Base-by-base conservation (phyloP, 768 basidiomycete species). In the Cytidiella melzeri region DNA sequence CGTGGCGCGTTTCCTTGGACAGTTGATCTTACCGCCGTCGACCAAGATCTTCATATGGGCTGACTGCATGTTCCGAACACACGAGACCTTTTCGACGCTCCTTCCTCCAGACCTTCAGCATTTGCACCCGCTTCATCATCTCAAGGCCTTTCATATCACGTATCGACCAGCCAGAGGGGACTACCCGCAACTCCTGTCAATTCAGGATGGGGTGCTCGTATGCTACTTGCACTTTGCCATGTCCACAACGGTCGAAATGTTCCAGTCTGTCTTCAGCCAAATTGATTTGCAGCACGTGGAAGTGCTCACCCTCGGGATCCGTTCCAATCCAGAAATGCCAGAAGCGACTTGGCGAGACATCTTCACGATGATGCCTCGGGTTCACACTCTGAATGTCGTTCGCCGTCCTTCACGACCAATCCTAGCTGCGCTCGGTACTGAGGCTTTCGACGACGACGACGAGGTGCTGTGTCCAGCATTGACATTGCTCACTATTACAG, bases 141-240 rank as follows among this genome's bases (percentile, higher is more conserved):
- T 54, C 36, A 54, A 24, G 20, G 44, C 48, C 15, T 25, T 54
- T 15, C 47, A 54, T 36, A 34, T 50, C 36, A 49, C 41, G 25
- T 44, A 36, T 23, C 47, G 47, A 24, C 52, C 52, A 10, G 44
- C 52, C 5, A 36, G 5, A 2, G n/a, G 41, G n/a, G 42, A 50
- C 25, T 42, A 44, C 21, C 52, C 52, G 3, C 52, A 54, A 30
- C 52, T 54, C 28, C n/a, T 54, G n/a, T 45, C 52, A 1, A 43
- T 50, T 5, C 26, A 43, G 1, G 47, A 54, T 27, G 48, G 44
- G 11, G 44, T 41, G 4, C 36, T 54, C 5, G 43, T 45, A 15
- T 37, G 49, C 13, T 43, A 50, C 36, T 41, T 42, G 9, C 40
- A 50, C 20, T 50, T 43, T 46, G 34, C 46, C 7, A 46, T 30